Conservation (phyloP, 2,329 filamentous ascomycete genomes). For the Diaporthe ilicicola region DNA sequence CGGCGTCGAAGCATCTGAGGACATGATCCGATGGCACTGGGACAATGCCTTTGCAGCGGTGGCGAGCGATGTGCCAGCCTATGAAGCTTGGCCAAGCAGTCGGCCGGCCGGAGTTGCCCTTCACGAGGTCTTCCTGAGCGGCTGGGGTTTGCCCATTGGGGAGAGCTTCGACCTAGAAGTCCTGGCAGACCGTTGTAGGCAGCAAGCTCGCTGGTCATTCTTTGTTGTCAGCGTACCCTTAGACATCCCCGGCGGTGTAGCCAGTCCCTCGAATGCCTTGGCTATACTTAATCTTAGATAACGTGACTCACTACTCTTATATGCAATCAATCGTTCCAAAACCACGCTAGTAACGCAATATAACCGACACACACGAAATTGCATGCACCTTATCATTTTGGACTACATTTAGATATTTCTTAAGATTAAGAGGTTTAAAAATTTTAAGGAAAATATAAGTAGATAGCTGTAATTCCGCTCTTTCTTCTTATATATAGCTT, state of each 20-base stretch:
- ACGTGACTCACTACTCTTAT: too few species aligned
- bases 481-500: too few species aligned
- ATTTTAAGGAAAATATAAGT: too few species aligned
- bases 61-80: conserved; percentile 68
- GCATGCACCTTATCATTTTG: too few species aligned
- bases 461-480: too few species aligned
- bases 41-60: conserved; percentile 74
- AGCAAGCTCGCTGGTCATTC: conserved; percentile 42
- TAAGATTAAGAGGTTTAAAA: too few species aligned
- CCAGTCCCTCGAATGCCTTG: conserved; percentile 17
- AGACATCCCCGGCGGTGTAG: conserved; percentile 17
- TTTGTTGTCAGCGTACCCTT: conserved; percentile 40
- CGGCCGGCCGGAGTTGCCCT: conserved; percentile 22
- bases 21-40: conserved; percentile 65
- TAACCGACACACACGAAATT: too few species aligned
- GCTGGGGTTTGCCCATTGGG: conserved; percentile 44
- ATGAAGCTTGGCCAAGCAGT: conserved; percentile 66
- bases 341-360: too few species aligned
- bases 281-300: too few species aligned
- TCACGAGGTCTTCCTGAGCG: conserved; percentile 42
- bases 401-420: too few species aligned
- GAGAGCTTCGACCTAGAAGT: conserved; percentile 45
- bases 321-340: too few species aligned
- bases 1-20: neutral
- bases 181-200: conserved; percentile 39